Evolutionary conservation across 1,284 basidiomycete genomes (phyloP).

Genomic region (Ceratobasidium papillatum): DNA sequence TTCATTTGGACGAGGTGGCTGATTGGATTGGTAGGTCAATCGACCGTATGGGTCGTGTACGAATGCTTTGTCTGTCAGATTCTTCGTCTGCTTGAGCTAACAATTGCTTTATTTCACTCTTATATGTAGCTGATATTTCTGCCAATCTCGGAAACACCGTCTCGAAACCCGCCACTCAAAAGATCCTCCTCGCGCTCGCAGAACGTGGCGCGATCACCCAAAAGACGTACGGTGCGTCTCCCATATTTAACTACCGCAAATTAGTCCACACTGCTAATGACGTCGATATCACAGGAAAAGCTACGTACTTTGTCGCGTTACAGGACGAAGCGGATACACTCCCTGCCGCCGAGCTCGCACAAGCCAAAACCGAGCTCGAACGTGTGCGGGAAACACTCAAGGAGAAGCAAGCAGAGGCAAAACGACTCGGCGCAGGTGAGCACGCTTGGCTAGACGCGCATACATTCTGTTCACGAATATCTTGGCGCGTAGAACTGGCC

Average conservation of each 20-base stretch:
- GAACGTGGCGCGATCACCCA: constrained; percentile 78
- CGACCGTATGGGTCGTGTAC: constrained; percentile 47
- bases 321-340: constrained; percentile 66
- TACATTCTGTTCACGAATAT: constrained; percentile 34
- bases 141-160: constrained; percentile 88
- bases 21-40: constrained; percentile 40
- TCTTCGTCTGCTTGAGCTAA: constrained; percentile 63
- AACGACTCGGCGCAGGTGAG: constrained; percentile 62
- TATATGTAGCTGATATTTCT: constrained; percentile 73
- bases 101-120: background rate
- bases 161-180: constrained; percentile 81
- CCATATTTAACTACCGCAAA: background rate
- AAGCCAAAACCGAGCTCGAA: constrained; percentile 65
- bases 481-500: constrained; percentile 62
- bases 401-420: constrained; percentile 60
- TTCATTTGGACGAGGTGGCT: constrained; percentile 10
- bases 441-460: constrained; percentile 18
- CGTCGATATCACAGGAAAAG: constrained; percentile 68
- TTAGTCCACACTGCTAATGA: constrained; percentile 44
- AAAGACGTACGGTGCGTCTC: constrained; percentile 74
- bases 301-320: constrained; percentile 81
- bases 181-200: constrained; percentile 78
- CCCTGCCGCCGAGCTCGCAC: constrained; percentile 64
- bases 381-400: constrained; percentile 69
- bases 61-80: constrained; percentile 62